Evolutionary conservation across 805 yeast genomes (phyloP).

Genomic region (Blastobotrys chiropterorum): DNA sequence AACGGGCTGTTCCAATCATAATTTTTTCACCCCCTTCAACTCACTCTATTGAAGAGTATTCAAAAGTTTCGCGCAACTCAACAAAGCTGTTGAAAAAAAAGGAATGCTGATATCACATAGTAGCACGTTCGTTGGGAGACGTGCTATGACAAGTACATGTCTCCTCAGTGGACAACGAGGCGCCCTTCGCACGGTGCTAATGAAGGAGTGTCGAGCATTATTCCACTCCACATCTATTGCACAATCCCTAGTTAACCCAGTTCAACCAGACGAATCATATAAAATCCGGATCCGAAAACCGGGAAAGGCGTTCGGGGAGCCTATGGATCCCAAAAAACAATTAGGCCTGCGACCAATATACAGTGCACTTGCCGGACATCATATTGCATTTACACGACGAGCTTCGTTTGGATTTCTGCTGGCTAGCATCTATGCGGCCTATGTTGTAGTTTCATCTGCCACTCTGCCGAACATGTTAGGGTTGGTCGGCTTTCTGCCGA

Average conservation of each 20-base stretch:
- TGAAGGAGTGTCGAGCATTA: too few relatives aligned
- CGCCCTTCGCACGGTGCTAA: too few relatives aligned
- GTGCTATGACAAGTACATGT: too few relatives aligned
- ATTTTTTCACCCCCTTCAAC: too few relatives aligned
- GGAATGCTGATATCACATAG: too few relatives aligned
- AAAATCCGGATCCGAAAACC: slow-evolving; percentile 37
- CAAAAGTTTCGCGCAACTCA: too few relatives aligned
- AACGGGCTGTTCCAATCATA: too few relatives aligned
- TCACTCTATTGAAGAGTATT: too few relatives aligned
- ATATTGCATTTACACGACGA: slow-evolving; percentile 57
- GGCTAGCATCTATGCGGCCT: slow-evolving; percentile 57
- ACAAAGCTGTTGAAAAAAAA: too few relatives aligned
- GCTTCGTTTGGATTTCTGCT: slow-evolving; percentile 56
- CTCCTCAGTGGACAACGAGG: too few relatives aligned
- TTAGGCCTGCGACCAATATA: slow-evolving; percentile 59
- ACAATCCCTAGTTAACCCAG: slow-evolving; percentile 19
- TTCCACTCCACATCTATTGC: slow-evolving; percentile 6
- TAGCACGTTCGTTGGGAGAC: too few relatives aligned
- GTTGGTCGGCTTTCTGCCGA: slow-evolving; percentile 37
- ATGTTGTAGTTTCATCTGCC: slow-evolving; percentile 45
- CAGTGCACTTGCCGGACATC: slow-evolving; percentile 54
- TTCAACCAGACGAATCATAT: slow-evolving; percentile 38
- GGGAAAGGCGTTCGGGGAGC: slow-evolving; percentile 35
- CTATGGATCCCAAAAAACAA: slow-evolving; percentile 47
- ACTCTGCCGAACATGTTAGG: slow-evolving; percentile 38